Conservation (phyloP, 768 basidiomycete species). For the Terana coerulea region DNA sequence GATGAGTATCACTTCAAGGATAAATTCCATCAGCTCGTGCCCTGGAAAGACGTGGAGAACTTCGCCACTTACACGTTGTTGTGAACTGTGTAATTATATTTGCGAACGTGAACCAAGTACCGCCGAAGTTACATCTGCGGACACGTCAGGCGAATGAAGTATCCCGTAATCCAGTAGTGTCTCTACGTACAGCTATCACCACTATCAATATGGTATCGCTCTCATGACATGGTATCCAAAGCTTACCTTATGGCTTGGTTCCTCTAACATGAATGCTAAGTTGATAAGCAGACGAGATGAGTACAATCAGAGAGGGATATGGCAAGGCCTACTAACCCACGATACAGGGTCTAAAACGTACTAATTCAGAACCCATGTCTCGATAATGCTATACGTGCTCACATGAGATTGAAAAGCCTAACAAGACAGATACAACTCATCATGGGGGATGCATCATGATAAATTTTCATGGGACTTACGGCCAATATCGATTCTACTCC, state of each 20-base stretch:
- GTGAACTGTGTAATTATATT: slow-evolving; percentile 1
- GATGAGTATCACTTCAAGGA: slow-evolving; percentile 6
- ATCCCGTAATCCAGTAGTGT: background rate
- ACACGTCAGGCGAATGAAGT: background rate
- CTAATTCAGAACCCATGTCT: no score
- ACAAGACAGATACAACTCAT: background rate
- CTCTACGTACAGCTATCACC: background rate
- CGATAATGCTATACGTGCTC: no score
- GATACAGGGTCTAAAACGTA: no score
- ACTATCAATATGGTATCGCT: background rate
- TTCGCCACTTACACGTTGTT: background rate
- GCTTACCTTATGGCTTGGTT: background rate
- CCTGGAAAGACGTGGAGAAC: background rate
- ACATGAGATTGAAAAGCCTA: slow-evolving; percentile 1
- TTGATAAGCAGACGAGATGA: background rate
- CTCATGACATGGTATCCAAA: background rate
- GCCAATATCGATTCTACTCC: slow-evolving; percentile 9
- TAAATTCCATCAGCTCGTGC: background rate
- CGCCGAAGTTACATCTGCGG: slow-evolving; percentile 5
- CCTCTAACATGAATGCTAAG: background rate
- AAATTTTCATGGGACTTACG: background rate
- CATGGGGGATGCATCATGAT: background rate
- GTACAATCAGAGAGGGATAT: background rate
- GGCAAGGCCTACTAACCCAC: no score
- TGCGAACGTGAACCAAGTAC: slow-evolving; percentile 6